phyloP scores from a whole-genome alignment of 768 basidiomycete species.

The Mycena vitilis region DNA sequence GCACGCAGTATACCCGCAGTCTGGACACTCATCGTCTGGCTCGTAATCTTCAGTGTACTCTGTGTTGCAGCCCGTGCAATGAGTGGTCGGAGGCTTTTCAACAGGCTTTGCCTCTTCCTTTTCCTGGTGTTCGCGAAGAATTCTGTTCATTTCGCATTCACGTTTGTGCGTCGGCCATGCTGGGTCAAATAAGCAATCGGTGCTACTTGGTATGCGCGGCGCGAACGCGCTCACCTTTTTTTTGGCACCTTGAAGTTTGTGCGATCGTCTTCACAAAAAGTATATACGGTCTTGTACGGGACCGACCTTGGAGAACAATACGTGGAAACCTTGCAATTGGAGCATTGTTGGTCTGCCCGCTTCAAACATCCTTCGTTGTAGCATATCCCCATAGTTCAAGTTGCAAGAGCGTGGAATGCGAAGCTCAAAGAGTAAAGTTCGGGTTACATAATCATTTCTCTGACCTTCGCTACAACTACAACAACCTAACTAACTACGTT shows the following conservation, averaged over 20 bases:
- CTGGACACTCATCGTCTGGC: slow-evolving; percentile 45
- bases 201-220: no score
- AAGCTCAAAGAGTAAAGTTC: neutral
- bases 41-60: slow-evolving; percentile 33
- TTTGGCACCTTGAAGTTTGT: slow-evolving; percentile 40
- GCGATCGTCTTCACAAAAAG: no score
- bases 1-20: slow-evolving; percentile 49
- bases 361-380: slow-evolving; percentile 37
- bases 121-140: slow-evolving; percentile 45
- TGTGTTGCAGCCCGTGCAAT: slow-evolving; percentile 48
- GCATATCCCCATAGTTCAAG: slow-evolving; percentile 35
- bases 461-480: neutral
- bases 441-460: neutral
- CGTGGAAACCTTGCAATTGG: slow-evolving; percentile 40
- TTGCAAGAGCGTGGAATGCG: no score
- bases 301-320: slow-evolving; percentile 34
- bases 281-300: no score
- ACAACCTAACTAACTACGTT: no score
- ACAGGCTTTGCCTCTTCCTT: slow-evolving; percentile 41
- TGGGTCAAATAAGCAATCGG: slow-evolving; percentile 3
- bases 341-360: slow-evolving; percentile 36
- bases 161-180: slow-evolving; percentile 49
- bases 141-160: slow-evolving; percentile 49
- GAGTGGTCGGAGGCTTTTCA: slow-evolving; percentile 40
- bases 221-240: slow-evolving; percentile 14